Evolutionary conservation across 345 rosid species (phyloP), one percentile per base, ranked within the genome.

Genomic region (Murraya koenigii): DNA sequence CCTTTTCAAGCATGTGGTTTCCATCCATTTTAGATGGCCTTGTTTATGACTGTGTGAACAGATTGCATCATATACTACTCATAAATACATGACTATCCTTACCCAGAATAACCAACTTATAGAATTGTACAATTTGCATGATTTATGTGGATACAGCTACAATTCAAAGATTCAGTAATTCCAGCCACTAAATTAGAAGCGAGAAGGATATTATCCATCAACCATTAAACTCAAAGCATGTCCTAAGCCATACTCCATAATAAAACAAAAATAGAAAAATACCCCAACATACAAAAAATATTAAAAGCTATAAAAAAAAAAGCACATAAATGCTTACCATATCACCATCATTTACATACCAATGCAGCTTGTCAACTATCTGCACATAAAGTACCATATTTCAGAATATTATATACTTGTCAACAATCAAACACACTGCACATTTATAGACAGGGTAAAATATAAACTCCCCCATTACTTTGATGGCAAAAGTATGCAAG

Each of bases 351-450:
- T 81, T 80, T 30, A 89, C 93, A 80, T 95, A 95, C 90, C 88
- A 94, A 78, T 91, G 99, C 39, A 96, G 94, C 75, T 80, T 86
- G 75, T 91, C 94, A 74, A 86, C 97, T 80, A 96, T 86, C 99
- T 96, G 97, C 89, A 82, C 47, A 84, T 44, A 26, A 61, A 64
- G 78, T 69, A 69, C 36, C n/a, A 54, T 23, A 66, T 36, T 38
- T 75, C 74, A 78, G 61, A 3, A 76, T 35, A 59, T 54, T 33
- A 36, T 59, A 70, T 3, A 22, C 77, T 38, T 4, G 54, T 54
- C 63, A 35, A 14, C 30, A 60, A 60, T n/a, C 32, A 13, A 55
- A 71, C 10, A 13, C 44, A 54, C 33, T 41, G 19, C 5, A 4
- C 15, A 30, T 61, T 26, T 23, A 71, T 39, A 60, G 19, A 58